Evolutionary conservation across 1,284 basidiomycete species (phyloP).

Genomic region (Cutaneotrichosporon cavernicola): DNA sequence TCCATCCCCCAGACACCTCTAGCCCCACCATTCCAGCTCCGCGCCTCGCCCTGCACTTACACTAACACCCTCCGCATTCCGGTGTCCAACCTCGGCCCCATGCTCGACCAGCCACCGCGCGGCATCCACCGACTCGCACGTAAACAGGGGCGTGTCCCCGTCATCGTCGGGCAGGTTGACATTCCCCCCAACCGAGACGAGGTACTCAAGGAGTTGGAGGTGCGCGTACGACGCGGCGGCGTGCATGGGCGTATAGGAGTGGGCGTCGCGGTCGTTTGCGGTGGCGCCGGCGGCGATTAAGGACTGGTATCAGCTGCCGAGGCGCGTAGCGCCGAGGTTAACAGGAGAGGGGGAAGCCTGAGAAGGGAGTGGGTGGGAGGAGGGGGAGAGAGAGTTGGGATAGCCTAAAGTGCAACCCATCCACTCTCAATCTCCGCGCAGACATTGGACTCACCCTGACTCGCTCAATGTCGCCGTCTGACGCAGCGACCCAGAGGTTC

Average conservation of each 20-base stretch:
- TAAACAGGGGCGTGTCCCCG: conserved; percentile 86
- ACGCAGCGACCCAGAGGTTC: conserved; percentile 90
- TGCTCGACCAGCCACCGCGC: conserved; percentile 75
- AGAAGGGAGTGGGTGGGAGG: no score
- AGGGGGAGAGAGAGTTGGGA: no score
- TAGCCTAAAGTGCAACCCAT: no score
- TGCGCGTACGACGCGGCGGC: conserved; percentile 93
- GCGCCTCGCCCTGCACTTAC: conserved; percentile 57
- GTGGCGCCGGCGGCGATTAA: conserved; percentile 64
- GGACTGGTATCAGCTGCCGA: conserved; percentile 9
- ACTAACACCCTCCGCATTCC: conserved; percentile 71
- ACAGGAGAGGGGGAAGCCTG: not conserved
- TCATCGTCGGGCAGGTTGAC: conserved; percentile 82
- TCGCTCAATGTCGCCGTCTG: conserved; percentile 70
- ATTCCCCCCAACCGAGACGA: conserved; percentile 75
- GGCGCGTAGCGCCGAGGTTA: not conserved
- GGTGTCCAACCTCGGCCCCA: conserved; percentile 66
- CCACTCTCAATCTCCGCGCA: not conserved
- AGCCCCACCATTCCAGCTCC: no score
- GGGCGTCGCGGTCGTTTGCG: conserved; percentile 71
- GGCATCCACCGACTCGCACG: conserved; percentile 76
- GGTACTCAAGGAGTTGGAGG: conserved; percentile 69
- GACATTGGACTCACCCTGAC: conserved; percentile 45
- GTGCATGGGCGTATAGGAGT: conserved; percentile 90
- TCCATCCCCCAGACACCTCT: not conserved